These are phyloP conservation scores for Lindgomyces ingoldianus DNA, from an alignment of 495 filamentous ascomycete species.

Conservation along the genomic window DNA sequence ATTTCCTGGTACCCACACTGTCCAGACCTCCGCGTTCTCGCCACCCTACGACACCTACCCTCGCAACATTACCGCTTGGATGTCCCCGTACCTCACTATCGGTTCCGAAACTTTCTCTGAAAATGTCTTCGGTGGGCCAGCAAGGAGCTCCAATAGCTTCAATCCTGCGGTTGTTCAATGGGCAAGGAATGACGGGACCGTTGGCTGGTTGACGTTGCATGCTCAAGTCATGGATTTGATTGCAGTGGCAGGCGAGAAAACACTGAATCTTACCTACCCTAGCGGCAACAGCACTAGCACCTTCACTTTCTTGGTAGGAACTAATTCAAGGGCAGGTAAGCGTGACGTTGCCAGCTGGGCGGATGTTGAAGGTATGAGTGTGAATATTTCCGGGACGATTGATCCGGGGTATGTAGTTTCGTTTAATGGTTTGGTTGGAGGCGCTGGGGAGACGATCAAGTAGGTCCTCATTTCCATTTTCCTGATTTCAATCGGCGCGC, in stretches of 20 bases:
- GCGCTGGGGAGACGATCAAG: conserved; percentile 17
- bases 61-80: conserved; percentile 25
- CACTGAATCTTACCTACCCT: conserved; percentile 16
- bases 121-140: conserved; percentile 21
- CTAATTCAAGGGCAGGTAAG: conserved; percentile 14
- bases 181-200: conserved; percentile 15
- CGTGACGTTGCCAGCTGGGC: conserved; percentile 20
- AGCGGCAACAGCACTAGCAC: conserved; percentile 10
- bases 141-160: conserved; percentile 19
- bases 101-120: conserved; percentile 26
- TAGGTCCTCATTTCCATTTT: conserved; percentile 3
- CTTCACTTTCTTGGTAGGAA: conserved; percentile 19
- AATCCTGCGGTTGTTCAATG: conserved; percentile 30
- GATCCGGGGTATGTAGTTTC: conserved; percentile 7
- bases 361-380: conserved; percentile 18
- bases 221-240: conserved; percentile 14
- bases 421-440: conserved; percentile 24
- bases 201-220: conserved; percentile 18
- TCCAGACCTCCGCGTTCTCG: conserved; percentile 21
- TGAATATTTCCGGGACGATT: conserved; percentile 9
- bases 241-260: conserved; percentile 10
- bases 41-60: conserved; percentile 24
- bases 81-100: conserved; percentile 23
- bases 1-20: conserved; percentile 24
- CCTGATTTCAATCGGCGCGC: background rate